A percentile compares a stretch with the other conserved stretches of the same genome.
Evolutionary conservation across 2,329 filamentous ascomycete species (phyloP).

Genomic region (Ilyonectria mors-panacis): DNA sequence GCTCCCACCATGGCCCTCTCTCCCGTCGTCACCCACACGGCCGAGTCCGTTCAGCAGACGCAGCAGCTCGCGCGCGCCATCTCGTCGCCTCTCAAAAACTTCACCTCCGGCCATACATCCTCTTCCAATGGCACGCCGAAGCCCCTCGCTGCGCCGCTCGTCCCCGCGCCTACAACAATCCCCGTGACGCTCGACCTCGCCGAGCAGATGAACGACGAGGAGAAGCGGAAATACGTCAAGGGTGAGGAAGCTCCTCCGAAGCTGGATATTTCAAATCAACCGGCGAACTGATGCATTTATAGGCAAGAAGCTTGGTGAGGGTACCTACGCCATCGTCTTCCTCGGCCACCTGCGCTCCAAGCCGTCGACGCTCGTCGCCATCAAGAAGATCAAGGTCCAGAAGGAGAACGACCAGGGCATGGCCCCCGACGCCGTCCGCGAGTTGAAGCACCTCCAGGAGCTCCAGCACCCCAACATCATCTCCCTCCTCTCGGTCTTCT

Average conservation of each 20-base stretch:
- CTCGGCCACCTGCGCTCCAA: constrained; percentile 84
- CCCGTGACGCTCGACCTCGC: constrained; percentile 70
- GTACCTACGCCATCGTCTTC: constrained; percentile 97
- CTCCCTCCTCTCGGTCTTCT: constrained; percentile 91
- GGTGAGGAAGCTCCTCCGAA: constrained; percentile 61
- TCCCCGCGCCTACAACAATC: constrained; percentile 49
- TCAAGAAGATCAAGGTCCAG: constrained; percentile 93
- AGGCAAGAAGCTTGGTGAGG: constrained; percentile 94
- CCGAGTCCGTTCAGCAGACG: constrained; percentile 51
- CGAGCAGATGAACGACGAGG: constrained; percentile 86
- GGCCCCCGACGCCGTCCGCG: constrained; percentile 93
- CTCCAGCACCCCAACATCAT: constrained; percentile 97
- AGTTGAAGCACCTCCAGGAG: constrained; percentile 96
- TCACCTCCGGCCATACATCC: constrained; percentile 48
- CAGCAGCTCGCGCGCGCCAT: constrained; percentile 52
- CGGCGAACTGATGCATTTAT: not conserved
- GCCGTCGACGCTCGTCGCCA: constrained; percentile 83
- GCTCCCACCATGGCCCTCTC: constrained; percentile 61
- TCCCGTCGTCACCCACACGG: constrained; percentile 60
- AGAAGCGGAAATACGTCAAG: constrained; percentile 92
- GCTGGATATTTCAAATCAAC: not conserved
- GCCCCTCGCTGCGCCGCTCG: constrained; percentile 50
- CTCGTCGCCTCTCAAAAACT: constrained; percentile 62
- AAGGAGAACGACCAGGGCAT: constrained; percentile 92
- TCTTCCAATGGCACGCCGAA: constrained; percentile 63